Evolutionary conservation across 2,329 filamentous ascomycete genomes (phyloP).

Genomic region (Penicillium rolfsii): DNA sequence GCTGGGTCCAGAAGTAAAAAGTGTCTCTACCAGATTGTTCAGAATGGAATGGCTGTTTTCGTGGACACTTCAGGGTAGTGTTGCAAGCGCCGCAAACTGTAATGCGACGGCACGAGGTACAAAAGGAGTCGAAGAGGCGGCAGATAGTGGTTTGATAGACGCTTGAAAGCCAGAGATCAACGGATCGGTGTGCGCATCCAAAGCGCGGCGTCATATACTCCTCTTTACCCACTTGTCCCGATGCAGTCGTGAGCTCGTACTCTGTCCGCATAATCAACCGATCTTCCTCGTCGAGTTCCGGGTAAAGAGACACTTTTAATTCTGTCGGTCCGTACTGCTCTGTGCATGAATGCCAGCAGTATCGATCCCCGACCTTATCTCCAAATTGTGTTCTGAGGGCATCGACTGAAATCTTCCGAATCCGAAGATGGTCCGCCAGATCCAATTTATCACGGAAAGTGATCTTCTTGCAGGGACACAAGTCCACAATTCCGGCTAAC

Average conservation of each 20-base stretch:
- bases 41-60: constrained; percentile 36
- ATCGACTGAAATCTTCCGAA: constrained; percentile 34
- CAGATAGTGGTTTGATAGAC: constrained; percentile 44
- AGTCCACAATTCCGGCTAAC: constrained; percentile 42
- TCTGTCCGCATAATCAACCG: constrained; percentile 42
- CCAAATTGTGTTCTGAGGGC: constrained; percentile 36
- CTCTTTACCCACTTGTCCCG: constrained; percentile 43
- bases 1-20: constrained; percentile 43
- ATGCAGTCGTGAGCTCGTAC: constrained; percentile 40
- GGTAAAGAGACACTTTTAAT: constrained; percentile 41
- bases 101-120: constrained; percentile 41
- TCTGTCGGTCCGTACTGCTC: constrained; percentile 41
- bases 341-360: constrained; percentile 45
- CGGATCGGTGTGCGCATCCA: constrained; percentile 45
- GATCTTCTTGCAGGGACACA: constrained; percentile 47
- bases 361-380: constrained; percentile 34
- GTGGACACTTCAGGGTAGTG: constrained; percentile 39
- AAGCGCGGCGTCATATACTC: constrained; percentile 45
- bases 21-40: constrained; percentile 33
- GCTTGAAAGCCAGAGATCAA: constrained; percentile 46
- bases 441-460: constrained; percentile 45
- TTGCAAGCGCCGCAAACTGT: constrained; percentile 42
- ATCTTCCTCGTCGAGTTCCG: constrained; percentile 38
- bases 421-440: constrained; percentile 38
- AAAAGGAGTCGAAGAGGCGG: constrained; percentile 38